Conservation (phyloP, 2,329 filamentous ascomycete genomes). For the Nemania serpens region DNA sequence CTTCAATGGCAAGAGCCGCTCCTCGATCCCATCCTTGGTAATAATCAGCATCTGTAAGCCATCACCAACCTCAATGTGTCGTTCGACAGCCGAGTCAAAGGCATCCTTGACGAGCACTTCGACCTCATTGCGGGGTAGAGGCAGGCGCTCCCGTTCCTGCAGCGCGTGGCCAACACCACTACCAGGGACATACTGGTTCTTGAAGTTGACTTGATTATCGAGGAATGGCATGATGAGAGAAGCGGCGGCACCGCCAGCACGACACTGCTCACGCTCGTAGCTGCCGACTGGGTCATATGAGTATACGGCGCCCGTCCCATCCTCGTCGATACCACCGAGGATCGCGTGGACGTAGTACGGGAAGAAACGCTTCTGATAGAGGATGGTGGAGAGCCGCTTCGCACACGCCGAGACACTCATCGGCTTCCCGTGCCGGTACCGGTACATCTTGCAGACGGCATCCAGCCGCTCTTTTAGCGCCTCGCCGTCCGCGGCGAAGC, state of each 20-base stretch:
- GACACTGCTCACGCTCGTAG: slow-evolving; percentile 96
- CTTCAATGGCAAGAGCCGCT: slow-evolving; percentile 85
- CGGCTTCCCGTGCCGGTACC: slow-evolving; percentile 94
- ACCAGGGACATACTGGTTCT: slow-evolving; percentile 94
- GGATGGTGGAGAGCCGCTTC: slow-evolving; percentile 90
- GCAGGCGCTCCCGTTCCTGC: slow-evolving; percentile 70
- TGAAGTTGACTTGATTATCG: slow-evolving; percentile 99
- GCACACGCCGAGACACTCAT: slow-evolving; percentile 95
- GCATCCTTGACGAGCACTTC: slow-evolving; percentile 93
- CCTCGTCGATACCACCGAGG: slow-evolving; percentile 89
- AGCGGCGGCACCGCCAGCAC: slow-evolving; percentile 87
- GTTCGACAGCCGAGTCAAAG: slow-evolving; percentile 96
- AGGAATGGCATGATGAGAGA: slow-evolving; percentile 98
- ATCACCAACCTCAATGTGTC: slow-evolving; percentile 98
- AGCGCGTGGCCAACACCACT: slow-evolving; percentile 83
- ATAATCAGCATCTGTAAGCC: slow-evolving; percentile 94
- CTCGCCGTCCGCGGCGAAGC: slow-evolving; percentile 92
- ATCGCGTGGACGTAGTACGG: slow-evolving; percentile 98
- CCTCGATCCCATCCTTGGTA: slow-evolving; percentile 84
- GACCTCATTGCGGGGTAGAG: slow-evolving; percentile 73
- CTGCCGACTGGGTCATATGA: slow-evolving; percentile 97
- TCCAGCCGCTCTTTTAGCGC: slow-evolving; percentile 94
- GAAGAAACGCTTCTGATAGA: slow-evolving; percentile 98
- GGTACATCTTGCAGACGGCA: slow-evolving; percentile 97
- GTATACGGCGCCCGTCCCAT: slow-evolving; percentile 92